Evolutionary conservation across 805 yeast genomes (phyloP).

Genomic region (Ogataea wickerhamii): DNA sequence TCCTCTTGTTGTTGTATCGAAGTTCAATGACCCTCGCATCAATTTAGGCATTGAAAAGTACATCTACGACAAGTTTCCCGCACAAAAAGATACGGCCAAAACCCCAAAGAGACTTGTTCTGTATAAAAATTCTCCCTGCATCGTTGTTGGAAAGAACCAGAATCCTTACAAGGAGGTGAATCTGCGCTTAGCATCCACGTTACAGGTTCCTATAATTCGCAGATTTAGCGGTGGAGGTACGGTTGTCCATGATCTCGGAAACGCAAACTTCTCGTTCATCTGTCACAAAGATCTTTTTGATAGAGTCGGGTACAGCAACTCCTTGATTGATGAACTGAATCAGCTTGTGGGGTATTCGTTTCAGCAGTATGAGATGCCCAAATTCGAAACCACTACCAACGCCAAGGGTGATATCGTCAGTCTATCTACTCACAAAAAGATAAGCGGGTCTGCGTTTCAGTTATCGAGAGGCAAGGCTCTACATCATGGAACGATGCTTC

Average conservation of each 20-base stretch:
- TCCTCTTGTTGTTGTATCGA: constrained; percentile 60
- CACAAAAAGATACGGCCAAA: constrained; percentile 27
- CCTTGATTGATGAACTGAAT: constrained; percentile 22
- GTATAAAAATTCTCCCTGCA: constrained; percentile 77
- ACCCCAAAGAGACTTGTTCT: constrained; percentile 53
- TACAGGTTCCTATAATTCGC: constrained; percentile 65
- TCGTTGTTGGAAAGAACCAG: constrained; percentile 95
- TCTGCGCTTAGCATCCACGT: constrained; percentile 46
- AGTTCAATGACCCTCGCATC: constrained; percentile 58
- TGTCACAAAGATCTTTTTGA: constrained; percentile 57
- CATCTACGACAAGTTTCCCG: constrained; percentile 63
- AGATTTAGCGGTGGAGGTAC: constrained; percentile 94
- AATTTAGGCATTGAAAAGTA: constrained; percentile 83
- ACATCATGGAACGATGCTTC: constrained; percentile 95
- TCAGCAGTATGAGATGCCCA: constrained; percentile 13
- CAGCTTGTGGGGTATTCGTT: constrained; percentile 6
- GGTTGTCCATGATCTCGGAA: constrained; percentile 91
- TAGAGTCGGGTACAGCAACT: constrained; percentile 48
- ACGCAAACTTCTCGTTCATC: constrained; percentile 81
- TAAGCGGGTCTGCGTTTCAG: constrained; percentile 93
- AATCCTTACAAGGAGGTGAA: constrained; percentile 90
- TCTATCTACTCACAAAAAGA: constrained; percentile 44
- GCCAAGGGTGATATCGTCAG: constrained; percentile 77
- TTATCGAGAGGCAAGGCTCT: constrained; percentile 76
- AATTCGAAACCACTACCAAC: constrained; percentile 46